These are phyloP conservation scores for Aureobasidium sp. DNA, from an alignment of 2,329 filamentous ascomycete species.

Conservation along the genomic window DNA sequence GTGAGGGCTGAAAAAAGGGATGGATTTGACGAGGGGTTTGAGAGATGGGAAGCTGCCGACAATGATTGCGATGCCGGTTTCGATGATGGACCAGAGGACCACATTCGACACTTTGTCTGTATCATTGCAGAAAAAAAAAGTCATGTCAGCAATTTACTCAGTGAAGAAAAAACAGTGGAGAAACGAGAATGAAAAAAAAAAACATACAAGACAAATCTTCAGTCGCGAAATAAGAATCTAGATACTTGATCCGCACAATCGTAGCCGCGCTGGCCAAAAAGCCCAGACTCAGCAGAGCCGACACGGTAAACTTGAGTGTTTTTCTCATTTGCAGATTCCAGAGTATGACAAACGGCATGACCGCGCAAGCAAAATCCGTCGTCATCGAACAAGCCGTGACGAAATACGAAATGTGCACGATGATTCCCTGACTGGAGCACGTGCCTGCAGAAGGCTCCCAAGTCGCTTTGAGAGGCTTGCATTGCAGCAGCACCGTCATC, in stretches of 20 bases:
- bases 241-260: constrained; percentile 8
- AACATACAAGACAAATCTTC: not conserved
- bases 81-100: constrained; percentile 12
- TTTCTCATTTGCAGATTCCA: constrained; percentile 14
- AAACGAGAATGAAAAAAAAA: too few relatives aligned
- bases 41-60: constrained; percentile 6
- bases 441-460: constrained; percentile 9
- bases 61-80: constrained; percentile 13
- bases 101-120: constrained; percentile 8
- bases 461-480: not conserved
- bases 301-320: constrained; percentile 13
- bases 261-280: constrained; percentile 15
- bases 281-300: constrained; percentile 7
- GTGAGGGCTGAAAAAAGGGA: not conserved
- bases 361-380: constrained; percentile 11
- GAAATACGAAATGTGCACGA: constrained; percentile 12
- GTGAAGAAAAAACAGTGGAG: too few relatives aligned
- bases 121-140: too few relatives aligned
- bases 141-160: too few relatives aligned
- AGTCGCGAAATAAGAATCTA: constrained; percentile 4
- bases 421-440: not conserved
- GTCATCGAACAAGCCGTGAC: constrained; percentile 14
- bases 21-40: constrained; percentile 10
- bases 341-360: constrained; percentile 14
- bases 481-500: not conserved